Evolutionary conservation across 306 rosid genomes (phyloP).

Genomic region (Vicia sativa): DNA sequence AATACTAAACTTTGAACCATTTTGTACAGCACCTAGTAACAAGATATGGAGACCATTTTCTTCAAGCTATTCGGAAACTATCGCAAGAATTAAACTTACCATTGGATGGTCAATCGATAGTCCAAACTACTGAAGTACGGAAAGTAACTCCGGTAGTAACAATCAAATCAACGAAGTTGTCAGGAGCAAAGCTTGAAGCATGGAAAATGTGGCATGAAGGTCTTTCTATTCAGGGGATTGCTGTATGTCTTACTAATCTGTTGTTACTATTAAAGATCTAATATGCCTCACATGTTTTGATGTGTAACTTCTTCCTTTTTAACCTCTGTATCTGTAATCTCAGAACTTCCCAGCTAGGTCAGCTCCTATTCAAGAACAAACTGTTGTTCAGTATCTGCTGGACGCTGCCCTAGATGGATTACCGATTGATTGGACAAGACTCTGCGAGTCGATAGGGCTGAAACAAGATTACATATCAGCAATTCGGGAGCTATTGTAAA

Average conservation of each 20-base stretch:
- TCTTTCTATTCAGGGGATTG: conserved; percentile 63
- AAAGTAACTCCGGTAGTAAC: conserved; percentile 43
- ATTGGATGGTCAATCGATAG: conserved; percentile 62
- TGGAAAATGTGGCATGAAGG: conserved; percentile 92
- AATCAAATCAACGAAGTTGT: conserved; percentile 49
- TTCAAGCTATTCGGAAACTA: conserved; percentile 54
- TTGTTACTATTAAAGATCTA: conserved; percentile 5
- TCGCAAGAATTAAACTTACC: conserved; percentile 58
- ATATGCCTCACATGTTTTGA: conserved; percentile 13
- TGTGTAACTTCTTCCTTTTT: conserved; percentile 28
- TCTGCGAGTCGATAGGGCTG: conserved; percentile 59
- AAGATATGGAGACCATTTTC: conserved; percentile 70
- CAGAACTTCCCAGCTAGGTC: conserved; percentile 75
- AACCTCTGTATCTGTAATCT: conserved; percentile 11
- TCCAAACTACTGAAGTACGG: conserved; percentile 50
- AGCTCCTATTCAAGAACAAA: conserved; percentile 80
- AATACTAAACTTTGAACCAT: conserved; percentile 42
- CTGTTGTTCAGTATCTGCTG: conserved; percentile 68
- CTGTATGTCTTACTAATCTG: conserved; percentile 55
- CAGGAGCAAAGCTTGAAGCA: conserved; percentile 71
- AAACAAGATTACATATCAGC: conserved; percentile 46
- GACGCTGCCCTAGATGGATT: conserved; percentile 81
- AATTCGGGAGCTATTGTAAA: conserved; percentile 66
- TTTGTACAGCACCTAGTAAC: conserved; percentile 69
- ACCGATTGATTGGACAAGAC: conserved; percentile 74